Evolutionary conservation across 1,284 basidiomycete species (phyloP), one percentile per base, ranked within the genome.

Genomic region (Peniophora sp.): DNA sequence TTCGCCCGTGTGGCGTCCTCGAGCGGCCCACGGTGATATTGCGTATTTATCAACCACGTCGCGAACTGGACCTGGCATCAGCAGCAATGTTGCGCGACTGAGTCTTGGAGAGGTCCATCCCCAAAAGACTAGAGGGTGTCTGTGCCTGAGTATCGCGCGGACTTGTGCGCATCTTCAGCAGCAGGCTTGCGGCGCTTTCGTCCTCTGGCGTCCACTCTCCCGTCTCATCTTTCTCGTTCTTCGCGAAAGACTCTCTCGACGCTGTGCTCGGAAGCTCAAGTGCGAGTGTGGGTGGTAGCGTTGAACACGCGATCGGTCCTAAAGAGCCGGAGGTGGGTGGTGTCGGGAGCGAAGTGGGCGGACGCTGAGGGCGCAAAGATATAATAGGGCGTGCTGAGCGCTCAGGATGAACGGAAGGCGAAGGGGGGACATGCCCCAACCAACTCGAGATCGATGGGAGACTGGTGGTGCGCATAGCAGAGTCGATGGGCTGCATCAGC

Each of bases 141-240:
- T 58, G 56, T n/a, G 55, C 56, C 36, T 52, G 56, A 20, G 23
- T n/a, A 23, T 49, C 41, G 12, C 35, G 53, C 12, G 55, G 47
- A 32, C 12, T 48, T 41, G 73, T 71, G 60, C 78, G 75, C 57
- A 86, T 84, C 57, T 83, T 77, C 47, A 88, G 64, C 24, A 87
- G 64, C 53, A 86, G 64, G 5, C 83, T 79, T 9, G 84, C 85
- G 0, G 82, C 82, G 0, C 71, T 74, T 66, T 87, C 81, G 58
- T 88, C 85, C 53, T 87, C 85, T 0, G 79, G 77, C 6, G 83
- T 80, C 59, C 75, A 73, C 41, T 64, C 57, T n/a, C 69, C 70
- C 34, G 67, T 69, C 38, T 62, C 58, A 12, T 32, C 27, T 32
- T 32, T 32, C 6, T 32, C 27, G 5, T 32, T 32, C 27, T 32